Conservation (phyloP, 306 rosid genomes). For the Inga leiocalycina region DNA sequence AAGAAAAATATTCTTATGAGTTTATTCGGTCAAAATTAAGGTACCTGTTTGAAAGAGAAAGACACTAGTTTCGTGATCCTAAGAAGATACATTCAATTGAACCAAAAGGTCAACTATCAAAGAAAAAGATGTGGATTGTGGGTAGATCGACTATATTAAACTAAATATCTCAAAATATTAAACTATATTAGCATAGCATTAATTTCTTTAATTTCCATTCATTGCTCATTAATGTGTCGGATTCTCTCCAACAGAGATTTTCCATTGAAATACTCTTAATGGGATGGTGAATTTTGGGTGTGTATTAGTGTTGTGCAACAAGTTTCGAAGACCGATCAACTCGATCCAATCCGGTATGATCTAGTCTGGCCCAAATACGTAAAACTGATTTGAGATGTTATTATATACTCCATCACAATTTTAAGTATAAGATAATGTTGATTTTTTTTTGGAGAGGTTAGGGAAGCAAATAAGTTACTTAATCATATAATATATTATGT, state of each 20-base stretch:
- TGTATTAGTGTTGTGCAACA: no score
- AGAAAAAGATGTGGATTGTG: background rate
- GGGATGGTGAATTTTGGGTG: no score
- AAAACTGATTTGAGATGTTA: no score
- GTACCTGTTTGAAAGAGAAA: background rate
- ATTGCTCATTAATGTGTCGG: background rate
- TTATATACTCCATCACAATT: no score
- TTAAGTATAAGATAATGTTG: no score
- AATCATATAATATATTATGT: no score
- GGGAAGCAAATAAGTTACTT: no score
- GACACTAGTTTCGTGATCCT: background rate
- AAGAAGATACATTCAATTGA: background rate
- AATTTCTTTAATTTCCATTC: background rate
- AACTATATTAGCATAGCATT: background rate
- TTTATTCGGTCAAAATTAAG: background rate
- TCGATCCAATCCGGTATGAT: no score
- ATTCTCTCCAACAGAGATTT: background rate
- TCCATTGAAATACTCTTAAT: background rate
- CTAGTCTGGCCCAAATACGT: no score
- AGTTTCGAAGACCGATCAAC: no score
- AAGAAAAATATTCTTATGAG: background rate
- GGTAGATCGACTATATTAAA: background rate
- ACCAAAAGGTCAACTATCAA: background rate
- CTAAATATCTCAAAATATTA: background rate
- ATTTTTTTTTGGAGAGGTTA: no score